Conservation (phyloP, 331 rosid species). For the Quercus phellos region DNA sequence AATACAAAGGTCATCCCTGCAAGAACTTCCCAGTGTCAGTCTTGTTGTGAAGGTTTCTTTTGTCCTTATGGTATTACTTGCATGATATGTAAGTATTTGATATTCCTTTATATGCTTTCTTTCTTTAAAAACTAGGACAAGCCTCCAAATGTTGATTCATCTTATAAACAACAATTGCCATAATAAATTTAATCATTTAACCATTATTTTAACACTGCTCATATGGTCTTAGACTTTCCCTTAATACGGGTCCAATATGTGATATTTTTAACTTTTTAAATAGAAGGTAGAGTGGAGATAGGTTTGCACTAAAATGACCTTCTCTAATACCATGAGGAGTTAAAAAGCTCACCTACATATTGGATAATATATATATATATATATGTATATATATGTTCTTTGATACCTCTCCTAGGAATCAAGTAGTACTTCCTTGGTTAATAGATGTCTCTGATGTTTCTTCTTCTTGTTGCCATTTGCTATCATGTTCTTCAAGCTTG, state of each 20-base stretch:
- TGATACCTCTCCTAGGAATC: not conserved
- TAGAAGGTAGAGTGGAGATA: not conserved
- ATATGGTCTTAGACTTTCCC: no score
- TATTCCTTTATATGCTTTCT: conserved; percentile 2
- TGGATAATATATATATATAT: no score
- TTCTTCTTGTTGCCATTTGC: conserved; percentile 20
- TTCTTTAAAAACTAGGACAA: conserved; percentile 4
- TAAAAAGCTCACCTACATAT: no score
- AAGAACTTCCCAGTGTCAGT: conserved; percentile 63
- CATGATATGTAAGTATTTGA: conserved; percentile 79
- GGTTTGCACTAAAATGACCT: no score
- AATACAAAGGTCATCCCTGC: conserved; percentile 63
- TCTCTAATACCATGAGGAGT: no score
- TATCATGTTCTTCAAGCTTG: conserved; percentile 61
- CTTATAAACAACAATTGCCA: not conserved
- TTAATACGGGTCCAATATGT: no score
- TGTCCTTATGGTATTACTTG: conserved; percentile 95
- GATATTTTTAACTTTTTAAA: no score
- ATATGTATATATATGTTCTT: not conserved
- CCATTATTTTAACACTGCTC: no score
- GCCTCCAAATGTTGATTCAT: not conserved
- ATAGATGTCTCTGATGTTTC: conserved; percentile 30
- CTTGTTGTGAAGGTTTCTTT: conserved; percentile 93
- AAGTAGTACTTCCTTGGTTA: not conserved
- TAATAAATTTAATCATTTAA: not conserved